A percentile compares a stretch with the other conserved stretches of the same genome.
Evolutionary conservation across 2,329 filamentous ascomycete species (phyloP).

Genomic region (Cytospora paraplurivora): DNA sequence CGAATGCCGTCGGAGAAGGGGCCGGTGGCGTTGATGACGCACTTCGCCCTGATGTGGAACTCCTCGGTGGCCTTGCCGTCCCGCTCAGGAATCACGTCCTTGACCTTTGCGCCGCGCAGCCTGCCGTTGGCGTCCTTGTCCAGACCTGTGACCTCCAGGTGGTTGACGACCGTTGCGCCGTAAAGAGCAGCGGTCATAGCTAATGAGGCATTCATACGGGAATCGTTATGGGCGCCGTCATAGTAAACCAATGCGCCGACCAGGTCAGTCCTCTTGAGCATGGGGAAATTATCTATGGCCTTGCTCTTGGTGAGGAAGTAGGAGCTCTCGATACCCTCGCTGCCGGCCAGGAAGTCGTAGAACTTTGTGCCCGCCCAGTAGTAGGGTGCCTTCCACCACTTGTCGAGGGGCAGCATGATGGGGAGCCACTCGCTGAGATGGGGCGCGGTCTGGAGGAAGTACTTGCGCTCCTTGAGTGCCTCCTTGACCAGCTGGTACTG

Average conservation of each 20-base stretch:
- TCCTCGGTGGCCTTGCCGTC: slow-evolving; percentile 57
- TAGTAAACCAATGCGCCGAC: slow-evolving; percentile 84
- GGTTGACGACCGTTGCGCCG: slow-evolving; percentile 78
- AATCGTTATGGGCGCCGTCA: slow-evolving; percentile 85
- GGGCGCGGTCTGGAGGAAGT: slow-evolving; percentile 80
- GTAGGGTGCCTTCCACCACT: slow-evolving; percentile 82
- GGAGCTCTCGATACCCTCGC: slow-evolving; percentile 80
- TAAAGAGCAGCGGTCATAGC: slow-evolving; percentile 80
- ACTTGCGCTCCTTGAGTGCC: slow-evolving; percentile 78
- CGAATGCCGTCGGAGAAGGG: slow-evolving; percentile 80
- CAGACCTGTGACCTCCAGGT: slow-evolving; percentile 75
- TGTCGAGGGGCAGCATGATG: slow-evolving; percentile 80
- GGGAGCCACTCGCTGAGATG: slow-evolving; percentile 80
- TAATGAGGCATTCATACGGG: slow-evolving; percentile 82
- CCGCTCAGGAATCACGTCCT: slow-evolving; percentile 60
- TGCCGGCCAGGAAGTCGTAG: slow-evolving; percentile 80
- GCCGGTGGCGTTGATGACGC: slow-evolving; percentile 81
- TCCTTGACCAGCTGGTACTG: slow-evolving; percentile 82
- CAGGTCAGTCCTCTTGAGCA: slow-evolving; percentile 72
- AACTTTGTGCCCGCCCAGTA: slow-evolving; percentile 73
- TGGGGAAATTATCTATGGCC: slow-evolving; percentile 75
- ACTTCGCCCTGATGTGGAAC: slow-evolving; percentile 75
- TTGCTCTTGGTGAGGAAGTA: slow-evolving; percentile 80
- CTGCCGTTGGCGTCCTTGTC: slow-evolving; percentile 71
- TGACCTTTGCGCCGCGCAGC: slow-evolving; percentile 68